Evolutionary conservation across 345 rosid species (phyloP), one percentile per base, ranked within the genome.

Genomic region (Lepidium africanum): DNA sequence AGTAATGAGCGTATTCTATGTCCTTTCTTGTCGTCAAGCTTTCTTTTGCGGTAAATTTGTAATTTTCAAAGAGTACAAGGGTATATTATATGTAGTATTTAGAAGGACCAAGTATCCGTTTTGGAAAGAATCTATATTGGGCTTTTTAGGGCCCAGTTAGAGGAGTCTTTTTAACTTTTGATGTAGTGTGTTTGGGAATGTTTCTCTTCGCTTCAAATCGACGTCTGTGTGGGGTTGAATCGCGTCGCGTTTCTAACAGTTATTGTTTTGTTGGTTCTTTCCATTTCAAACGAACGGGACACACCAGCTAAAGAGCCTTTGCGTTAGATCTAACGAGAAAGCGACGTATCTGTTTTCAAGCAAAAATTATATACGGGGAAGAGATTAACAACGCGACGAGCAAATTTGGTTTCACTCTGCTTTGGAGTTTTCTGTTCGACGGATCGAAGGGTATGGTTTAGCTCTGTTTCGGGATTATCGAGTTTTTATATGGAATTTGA

Each of bases 281-380:
- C 10, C 70, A 7, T 64, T 64, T 50, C 77, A 40, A 73, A 73
- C 61, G 72, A 58, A 43, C 72, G 25, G 2, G 55, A 59, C 63
- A 42, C 72, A 66, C 42, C 62, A 73, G 72, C 77, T 58, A 65
- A 33, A 27, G 33, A 33, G 40, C 46, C 19, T 52, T 67, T n/a
- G 70, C 78, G 70, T 68, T 74, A 68, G 74, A 74, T 74, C 74
- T 62, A 54, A 68, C 65, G 59, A 19, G 65, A 54, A 14, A 68
- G 54, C 59, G 39, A 61, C 78, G 69, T 16, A 59, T 42, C 36
- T 17, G 32, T 15, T 42, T 17, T 16, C 40, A 42, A 52, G 50
- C 68, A 30, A 51, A n/a, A 43, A 51, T 59, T 59, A 10, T 35
- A 5, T 16, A 42, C 41, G 19, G 47, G 32, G 33, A 57, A 32